Evolutionary conservation across 495 filamentous ascomycete species (phyloP), one percentile per base, ranked within the genome.

Genomic region (Aspergillus cristatus): DNA sequence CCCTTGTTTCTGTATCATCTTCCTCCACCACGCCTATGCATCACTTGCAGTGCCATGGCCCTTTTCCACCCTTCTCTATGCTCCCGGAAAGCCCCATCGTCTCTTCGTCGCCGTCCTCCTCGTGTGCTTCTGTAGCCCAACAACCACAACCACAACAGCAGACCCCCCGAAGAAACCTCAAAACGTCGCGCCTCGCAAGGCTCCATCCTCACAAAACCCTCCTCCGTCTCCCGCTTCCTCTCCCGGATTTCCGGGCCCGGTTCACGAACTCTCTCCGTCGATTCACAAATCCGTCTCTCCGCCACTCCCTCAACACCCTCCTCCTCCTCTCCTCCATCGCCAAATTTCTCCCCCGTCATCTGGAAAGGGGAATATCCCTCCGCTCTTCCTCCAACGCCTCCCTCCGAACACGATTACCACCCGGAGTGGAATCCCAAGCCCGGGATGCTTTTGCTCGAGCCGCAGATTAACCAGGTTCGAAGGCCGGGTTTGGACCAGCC

Each of bases 111-210:
- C 42, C 41, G 6, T 33, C 35, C 13, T 14, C 40, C 35, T 48
- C 47, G 14, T 28, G 37, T 36, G 28, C 39, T 36, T 42, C 34
- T 16, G 20, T 46, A 15, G 45, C 51, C 24, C 51, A 44, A n/a
- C 33, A 20, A 18, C 14, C 34, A 38, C 17, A 31, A 18, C 33
- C 35, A 28, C 20, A 24, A 24, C 4, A 24, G 20, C 20, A 24
- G 11, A 37, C 45, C 32, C 46, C 48, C 3, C 35, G 47, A 32
- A 51, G 56, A 47, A 41, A 50, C 8, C n/a, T n/a, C n/a, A n/a
- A 64, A 57, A 40, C 60, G 63, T 39, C 55, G 63, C 47, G 61
- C 63, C 33, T 67, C 63, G 3, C 61, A 65, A 50, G 58, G 63
- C 14, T 67, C 62, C 1, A 28, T 67, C 6, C 47, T 61, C 13